Percentiles rank a stretch among this genome's conserved stretches.
phyloP scores from a whole-genome alignment of 2,329 filamentous ascomycete genomes.

The Talaromyces sp. region DNA sequence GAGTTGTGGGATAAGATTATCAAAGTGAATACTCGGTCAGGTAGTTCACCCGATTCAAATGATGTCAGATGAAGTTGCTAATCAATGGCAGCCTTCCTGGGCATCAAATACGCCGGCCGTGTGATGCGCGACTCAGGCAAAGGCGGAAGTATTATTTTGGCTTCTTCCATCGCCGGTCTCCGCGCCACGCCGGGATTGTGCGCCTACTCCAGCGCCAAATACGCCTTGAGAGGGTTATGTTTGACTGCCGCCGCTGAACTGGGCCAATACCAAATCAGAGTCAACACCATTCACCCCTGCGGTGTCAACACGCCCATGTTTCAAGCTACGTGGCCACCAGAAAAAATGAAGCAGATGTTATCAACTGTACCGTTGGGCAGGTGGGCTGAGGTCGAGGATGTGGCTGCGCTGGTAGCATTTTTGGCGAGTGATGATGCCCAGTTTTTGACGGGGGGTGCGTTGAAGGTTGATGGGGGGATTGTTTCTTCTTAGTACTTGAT shows the following conservation, averaged over 20 bases:
- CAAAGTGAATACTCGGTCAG: slow-evolving; percentile 39
- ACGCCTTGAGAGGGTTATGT: slow-evolving; percentile 39
- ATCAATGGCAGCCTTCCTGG: slow-evolving; percentile 32
- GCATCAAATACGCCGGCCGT: slow-evolving; percentile 36
- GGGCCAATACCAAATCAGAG: slow-evolving; percentile 39
- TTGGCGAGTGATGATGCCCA: slow-evolving; percentile 41
- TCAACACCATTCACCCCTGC: slow-evolving; percentile 44
- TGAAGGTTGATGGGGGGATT: slow-evolving; percentile 19
- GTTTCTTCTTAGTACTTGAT: slow-evolving; percentile 31
- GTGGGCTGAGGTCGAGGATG: slow-evolving; percentile 39
- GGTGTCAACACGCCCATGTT: slow-evolving; percentile 40
- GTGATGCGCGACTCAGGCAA: slow-evolving; percentile 34
- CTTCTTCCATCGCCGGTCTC: slow-evolving; percentile 42
- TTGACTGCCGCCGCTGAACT: slow-evolving; percentile 41
- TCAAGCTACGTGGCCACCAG: slow-evolving; percentile 34
- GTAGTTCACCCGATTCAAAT: slow-evolving; percentile 24
- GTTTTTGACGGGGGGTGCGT: slow-evolving; percentile 38
- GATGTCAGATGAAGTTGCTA: not conserved
- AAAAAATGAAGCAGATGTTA: slow-evolving; percentile 36
- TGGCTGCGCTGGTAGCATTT: slow-evolving; percentile 41
- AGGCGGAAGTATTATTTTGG: slow-evolving; percentile 41
- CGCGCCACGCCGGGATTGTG: slow-evolving; percentile 38
- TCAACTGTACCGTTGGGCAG: slow-evolving; percentile 37
- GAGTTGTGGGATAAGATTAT: slow-evolving; percentile 40
- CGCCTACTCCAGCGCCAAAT: slow-evolving; percentile 39